phyloP scores from a whole-genome alignment of 2,329 filamentous ascomycete species.

The Dactylellina haptotyla region DNA sequence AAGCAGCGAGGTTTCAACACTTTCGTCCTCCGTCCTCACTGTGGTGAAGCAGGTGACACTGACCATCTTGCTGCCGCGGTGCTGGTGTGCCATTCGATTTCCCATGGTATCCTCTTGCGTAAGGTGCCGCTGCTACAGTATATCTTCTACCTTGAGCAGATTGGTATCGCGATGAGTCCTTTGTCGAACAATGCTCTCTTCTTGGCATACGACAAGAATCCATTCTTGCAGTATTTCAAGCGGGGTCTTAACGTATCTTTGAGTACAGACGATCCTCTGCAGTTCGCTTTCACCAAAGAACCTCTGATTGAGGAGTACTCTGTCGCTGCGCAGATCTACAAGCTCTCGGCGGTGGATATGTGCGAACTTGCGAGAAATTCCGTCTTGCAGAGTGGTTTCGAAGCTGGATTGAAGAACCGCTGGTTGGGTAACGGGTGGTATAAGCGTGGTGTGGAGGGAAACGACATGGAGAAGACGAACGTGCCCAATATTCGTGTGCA shows the following conservation, averaged over 20 bases:
- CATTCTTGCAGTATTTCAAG: slow-evolving; percentile 94
- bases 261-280: slow-evolving; percentile 94
- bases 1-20: slow-evolving; percentile 95
- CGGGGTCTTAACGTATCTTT: slow-evolving; percentile 94
- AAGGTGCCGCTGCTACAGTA: slow-evolving; percentile 97
- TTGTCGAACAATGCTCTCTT: slow-evolving; percentile 98
- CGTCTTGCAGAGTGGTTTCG: slow-evolving; percentile 93
- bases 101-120: slow-evolving; percentile 87
- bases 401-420: slow-evolving; percentile 84
- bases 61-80: slow-evolving; percentile 93
- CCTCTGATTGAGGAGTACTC: slow-evolving; percentile 98
- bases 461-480: slow-evolving; percentile 94
- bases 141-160: slow-evolving; percentile 96
- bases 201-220: slow-evolving; percentile 94
- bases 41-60: slow-evolving; percentile 94
- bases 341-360: slow-evolving; percentile 96
- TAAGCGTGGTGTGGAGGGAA: slow-evolving; percentile 81
- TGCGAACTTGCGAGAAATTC: slow-evolving; percentile 97
- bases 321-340: slow-evolving; percentile 97
- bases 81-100: slow-evolving; percentile 95
- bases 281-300: slow-evolving; percentile 98
- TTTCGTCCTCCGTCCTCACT: slow-evolving; percentile 90
- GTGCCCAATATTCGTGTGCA: slow-evolving; percentile 91
- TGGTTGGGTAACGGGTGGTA: slow-evolving; percentile 87
- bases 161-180: slow-evolving; percentile 99